Conservation (phyloP, 2,329 filamentous ascomycete genomes). For the Colletotrichum sp. region DNA sequence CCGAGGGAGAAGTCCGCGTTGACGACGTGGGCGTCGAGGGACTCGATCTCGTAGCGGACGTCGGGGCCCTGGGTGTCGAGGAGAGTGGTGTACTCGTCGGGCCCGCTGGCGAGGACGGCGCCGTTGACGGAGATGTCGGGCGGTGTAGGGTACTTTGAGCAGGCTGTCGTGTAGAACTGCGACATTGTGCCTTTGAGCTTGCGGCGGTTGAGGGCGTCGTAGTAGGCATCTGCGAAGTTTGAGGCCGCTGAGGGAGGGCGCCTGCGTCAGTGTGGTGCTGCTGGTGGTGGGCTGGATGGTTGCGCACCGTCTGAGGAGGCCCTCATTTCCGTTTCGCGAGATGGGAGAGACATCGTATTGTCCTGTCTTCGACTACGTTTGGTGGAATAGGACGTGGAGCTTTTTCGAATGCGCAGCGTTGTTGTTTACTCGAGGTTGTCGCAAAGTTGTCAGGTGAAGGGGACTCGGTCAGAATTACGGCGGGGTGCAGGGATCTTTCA, state of each 20-base stretch:
- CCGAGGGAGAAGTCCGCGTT: conserved; percentile 69
- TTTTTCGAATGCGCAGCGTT: background rate
- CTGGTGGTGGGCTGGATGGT: background rate
- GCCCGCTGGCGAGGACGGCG: conserved; percentile 61
- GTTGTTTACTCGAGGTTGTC: background rate
- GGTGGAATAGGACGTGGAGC: background rate
- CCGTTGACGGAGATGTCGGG: conserved; percentile 84
- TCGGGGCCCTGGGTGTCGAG: conserved; percentile 66
- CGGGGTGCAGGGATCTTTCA: background rate
- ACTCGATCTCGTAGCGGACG: conserved; percentile 75
- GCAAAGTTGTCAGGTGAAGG: background rate
- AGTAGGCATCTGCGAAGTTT: conserved; percentile 76
- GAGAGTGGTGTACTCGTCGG: conserved; percentile 69
- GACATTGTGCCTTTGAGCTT: conserved; percentile 66
- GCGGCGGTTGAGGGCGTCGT: conserved; percentile 73
- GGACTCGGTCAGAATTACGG: conserved; percentile 1
- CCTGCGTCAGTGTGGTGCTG: background rate
- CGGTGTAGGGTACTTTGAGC: conserved; percentile 55
- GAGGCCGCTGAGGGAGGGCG: conserved; percentile 62
- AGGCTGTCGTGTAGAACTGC: conserved; percentile 73
- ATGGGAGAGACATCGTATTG: conserved; percentile 37
- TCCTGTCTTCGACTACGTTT: background rate
- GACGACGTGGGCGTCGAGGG: conserved; percentile 78
- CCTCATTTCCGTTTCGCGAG: conserved; percentile 48
- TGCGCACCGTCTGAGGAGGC: conserved; percentile 51